Base-by-base conservation (phyloP, 2,329 filamentous ascomycete species). In the Dothistroma pini region DNA sequence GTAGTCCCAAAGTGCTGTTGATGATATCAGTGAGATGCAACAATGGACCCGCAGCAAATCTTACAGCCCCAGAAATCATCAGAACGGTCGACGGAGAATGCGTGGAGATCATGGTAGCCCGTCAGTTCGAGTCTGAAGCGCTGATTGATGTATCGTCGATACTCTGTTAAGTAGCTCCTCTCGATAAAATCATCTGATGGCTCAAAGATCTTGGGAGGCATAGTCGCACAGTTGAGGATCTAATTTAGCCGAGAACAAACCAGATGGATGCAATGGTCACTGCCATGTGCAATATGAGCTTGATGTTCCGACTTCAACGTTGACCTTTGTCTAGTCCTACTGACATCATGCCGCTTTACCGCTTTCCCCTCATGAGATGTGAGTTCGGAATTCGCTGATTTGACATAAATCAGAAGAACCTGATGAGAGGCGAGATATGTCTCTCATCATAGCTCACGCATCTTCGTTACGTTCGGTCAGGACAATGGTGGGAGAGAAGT, bases 11-110 rank as follows among this genome's bases (percentile, higher is more conserved):
- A 16, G 34, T 38, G 34, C 34, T 38, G 9, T 29, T 2, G 32
- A 57, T 32, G 59, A 57, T 47, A 57, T 57, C 14, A 16, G 34
- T 10, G 14, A 38, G 34, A 11, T 11, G 34, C 14, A 38, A 7
- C 34, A 4, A 38, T 16, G 9, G 14, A 7, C 7, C 6, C 32
- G 12, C 32, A 10, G 9, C 34, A 38, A 10, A 38, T 38, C 34
- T 38, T 10, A 38, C 34, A 38, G 34, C 34, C 34, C 19, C 56
- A 52, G 7, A 22, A 47, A 44, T 60, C 58, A 48, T 60, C 57
- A 6, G 52, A 29, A n/a, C 32, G 32, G 5, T 54, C 52, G 14
- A 54, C 52, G 7, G 52, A 54, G 32, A 54, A 54, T n/a, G 34
- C 34, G 9, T 38, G 34, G 10, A 16, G 34, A 16, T 38, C 34